Conservation (phyloP, 179 eudicot genomes). For the Beta corolliflora region DNA sequence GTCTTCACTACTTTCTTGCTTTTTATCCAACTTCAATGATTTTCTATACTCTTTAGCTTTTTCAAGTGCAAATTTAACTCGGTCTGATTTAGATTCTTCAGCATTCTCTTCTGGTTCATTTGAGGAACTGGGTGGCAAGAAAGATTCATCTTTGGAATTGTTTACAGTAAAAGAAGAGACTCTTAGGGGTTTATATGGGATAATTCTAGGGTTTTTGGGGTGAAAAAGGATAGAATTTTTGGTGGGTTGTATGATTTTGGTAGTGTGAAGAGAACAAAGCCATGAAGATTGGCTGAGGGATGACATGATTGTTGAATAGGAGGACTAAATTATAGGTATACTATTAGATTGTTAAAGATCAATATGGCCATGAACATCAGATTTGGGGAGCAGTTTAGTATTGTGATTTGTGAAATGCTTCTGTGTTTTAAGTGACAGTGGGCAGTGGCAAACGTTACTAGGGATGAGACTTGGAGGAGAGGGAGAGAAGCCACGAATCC, state of each 20-base stretch:
- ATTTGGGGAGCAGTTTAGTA: neutral
- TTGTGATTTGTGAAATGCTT: neutral
- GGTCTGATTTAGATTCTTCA: constrained; percentile 29
- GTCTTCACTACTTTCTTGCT: constrained; percentile 24
- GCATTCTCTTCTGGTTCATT: constrained; percentile 29
- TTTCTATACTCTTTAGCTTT: constrained; percentile 65
- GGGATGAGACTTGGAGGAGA: too few relatives aligned
- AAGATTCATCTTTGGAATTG: constrained; percentile 38
- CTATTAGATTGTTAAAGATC: too few relatives aligned
- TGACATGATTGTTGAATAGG: constrained; percentile 18
- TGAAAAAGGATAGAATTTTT: neutral
- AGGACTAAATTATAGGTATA: neutral
- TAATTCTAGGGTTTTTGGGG: constrained; percentile 28
- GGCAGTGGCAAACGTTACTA: neutral
- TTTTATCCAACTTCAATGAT: constrained; percentile 20
- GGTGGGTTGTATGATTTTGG: constrained; percentile 14
- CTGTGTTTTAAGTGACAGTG: neutral
- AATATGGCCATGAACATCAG: neutral
- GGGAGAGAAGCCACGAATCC: too few relatives aligned
- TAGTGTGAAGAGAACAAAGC: constrained; percentile 24
- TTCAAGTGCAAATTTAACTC: constrained; percentile 63
- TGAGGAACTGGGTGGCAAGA: constrained; percentile 30
- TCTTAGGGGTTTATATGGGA: constrained; percentile 39
- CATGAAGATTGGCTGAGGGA: constrained; percentile 32
- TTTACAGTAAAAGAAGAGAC: constrained; percentile 32